Percentiles rank a stretch among this genome's conserved stretches.
Evolutionary conservation across 75 land plant species (phyloP).

Genomic region (Pinus taeda): DNA sequence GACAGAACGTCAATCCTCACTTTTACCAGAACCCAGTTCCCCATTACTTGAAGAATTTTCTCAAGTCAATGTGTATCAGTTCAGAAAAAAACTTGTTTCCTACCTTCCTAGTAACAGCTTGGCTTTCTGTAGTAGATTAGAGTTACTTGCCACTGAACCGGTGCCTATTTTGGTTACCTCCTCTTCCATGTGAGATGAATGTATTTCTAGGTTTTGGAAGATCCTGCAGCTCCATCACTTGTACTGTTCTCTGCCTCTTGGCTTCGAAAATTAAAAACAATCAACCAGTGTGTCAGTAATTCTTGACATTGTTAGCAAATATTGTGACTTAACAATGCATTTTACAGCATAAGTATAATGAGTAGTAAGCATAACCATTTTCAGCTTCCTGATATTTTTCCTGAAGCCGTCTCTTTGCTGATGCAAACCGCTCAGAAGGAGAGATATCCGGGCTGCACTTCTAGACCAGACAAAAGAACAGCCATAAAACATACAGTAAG

Average conservation of each 20-base stretch:
- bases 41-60: too few relatives aligned
- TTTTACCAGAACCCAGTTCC: too few relatives aligned
- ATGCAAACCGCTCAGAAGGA: conserved; percentile 43
- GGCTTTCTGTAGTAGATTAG: too few relatives aligned
- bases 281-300: neutral
- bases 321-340: too few relatives aligned
- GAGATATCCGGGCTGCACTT: neutral
- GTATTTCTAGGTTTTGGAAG: conserved; percentile 67
- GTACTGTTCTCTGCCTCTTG: conserved; percentile 87
- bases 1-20: too few relatives aligned
- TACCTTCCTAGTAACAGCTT: too few relatives aligned
- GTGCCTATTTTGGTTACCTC: conserved; percentile 24
- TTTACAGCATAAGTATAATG: too few relatives aligned
- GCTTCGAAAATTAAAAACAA: conserved; percentile 39
- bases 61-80: too few relatives aligned
- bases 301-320: too few relatives aligned
- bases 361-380: conserved; percentile 48
- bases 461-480: neutral
- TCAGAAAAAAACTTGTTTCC: too few relatives aligned
- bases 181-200: conserved; percentile 37
- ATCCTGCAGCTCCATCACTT: conserved; percentile 84
- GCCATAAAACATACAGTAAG: neutral
- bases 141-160: conserved; percentile 4
- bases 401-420: conserved; percentile 76
- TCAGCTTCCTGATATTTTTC: conserved; percentile 80